Base-by-base conservation (phyloP, 306 rosid genomes). In the Cucurbita moschata region DNA sequence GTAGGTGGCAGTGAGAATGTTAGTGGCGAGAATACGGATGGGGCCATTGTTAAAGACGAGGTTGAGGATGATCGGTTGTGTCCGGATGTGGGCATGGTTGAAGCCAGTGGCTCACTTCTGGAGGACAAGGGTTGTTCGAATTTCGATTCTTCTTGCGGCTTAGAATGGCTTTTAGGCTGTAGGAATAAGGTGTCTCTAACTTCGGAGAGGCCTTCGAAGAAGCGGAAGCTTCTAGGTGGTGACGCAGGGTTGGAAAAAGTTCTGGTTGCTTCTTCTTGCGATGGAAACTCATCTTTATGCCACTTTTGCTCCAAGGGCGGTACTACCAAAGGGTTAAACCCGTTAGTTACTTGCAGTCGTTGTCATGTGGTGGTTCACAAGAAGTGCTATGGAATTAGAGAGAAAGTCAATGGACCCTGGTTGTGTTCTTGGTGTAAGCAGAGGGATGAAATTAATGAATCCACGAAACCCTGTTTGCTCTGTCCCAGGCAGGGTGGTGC, bases 401-500 rank as follows among this genome's bases (percentile, higher is more conserved):
- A 75, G 60, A 79, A 67, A 57, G 81, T 77, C 14, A 85, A 77
- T 15, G 86, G 75, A 53, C 71, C 88, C 60, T 95, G 99, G 99
- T 77, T 74, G 79, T 95, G 99, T 76, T 76, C 96, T 37, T 89
- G 99, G 99, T 95, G 99, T 77, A 85, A 81, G 81, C 84, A 40
- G 58, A 89, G 76, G 73, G 82, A 77, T 67, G 83, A 70, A 63
- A 79, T 57, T 53, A 81, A 78, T 54, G 86, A 84, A 73, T 78
- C 81, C 0, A 81, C 51, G 52, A 79, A 77, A 54, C 91, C 96
- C 47, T 95, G 99, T 81, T 84, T 85, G 70, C 97, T 95, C 78
- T 95, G 99, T 77, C 88, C 99, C 3, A 95, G 87, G 79, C 86
- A 83, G 83, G 96, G 92, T 65, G 99, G 99, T 18, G 99, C 99